Evolutionary conservation across 495 filamentous ascomycete genomes (phyloP), one percentile per base, ranked within the genome.

Genomic region (Rostrohypoxylon terebratum): DNA sequence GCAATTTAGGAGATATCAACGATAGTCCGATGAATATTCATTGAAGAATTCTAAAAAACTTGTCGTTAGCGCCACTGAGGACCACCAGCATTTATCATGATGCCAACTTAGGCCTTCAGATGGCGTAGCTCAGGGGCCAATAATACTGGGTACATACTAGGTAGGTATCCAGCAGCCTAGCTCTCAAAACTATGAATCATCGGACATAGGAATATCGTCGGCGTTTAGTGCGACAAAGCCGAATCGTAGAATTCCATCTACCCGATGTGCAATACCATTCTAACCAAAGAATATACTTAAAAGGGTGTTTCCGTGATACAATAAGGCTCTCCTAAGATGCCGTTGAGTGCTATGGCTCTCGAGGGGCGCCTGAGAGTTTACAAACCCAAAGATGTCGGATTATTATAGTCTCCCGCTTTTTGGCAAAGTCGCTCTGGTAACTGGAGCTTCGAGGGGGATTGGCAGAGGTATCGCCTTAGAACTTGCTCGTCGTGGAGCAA

Each of bases 391-490:
- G 1, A 76, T 76, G 74, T 66, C 67, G 16, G 48, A 76, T 34
- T 65, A 65, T 44, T 65, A 65, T 44, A 54, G 4, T 10, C 58
- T 76, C 13, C 70, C 74, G 10, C 67, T 76, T 14, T 68, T 55
- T 25, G 55, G 63, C 13, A 76, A 76, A 50, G 63, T 71, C 11
- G 74, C 74, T 18, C 13, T 76, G n/a, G 70, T 94, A 67, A 94
- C 92, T 18, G 92, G 91, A 16, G 87, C 87, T 55, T 85, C 87
- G 25, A 88, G 91, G 13, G 90, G 91, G 25, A 93, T 94, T 75
- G 92, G 92, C 34, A 83, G 85, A 25, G 90, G 87, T 14, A 91
- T 92, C 55, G 91, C 91, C 38, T 81, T 93, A 20, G 92, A 93
- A 75, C 88, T 94, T 60, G 92, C 86, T 70, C 84, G 84, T 69